Evolutionary conservation across 2,329 filamentous ascomycete genomes (phyloP), one percentile per base, ranked within the genome.

Genomic region (Huntiella bhutanensis): DNA sequence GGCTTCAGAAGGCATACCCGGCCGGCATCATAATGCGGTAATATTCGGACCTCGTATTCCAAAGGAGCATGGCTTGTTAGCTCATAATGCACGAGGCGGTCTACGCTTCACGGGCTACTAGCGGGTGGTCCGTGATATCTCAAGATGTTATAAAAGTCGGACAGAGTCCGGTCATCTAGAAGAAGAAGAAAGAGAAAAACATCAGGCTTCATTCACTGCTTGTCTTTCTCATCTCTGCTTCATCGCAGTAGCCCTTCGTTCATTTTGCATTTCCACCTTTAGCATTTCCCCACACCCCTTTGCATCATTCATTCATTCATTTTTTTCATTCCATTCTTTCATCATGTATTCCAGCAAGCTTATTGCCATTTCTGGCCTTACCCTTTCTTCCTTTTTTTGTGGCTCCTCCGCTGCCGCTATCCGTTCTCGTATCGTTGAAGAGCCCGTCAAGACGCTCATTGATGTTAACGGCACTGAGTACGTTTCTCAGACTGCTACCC

Each of bases 311-410:
- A 37, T 22, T 32, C 33, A 42, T 8, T 12, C 13, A 33, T n/a
- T n/a, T 22, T 32, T 13, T 42, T 42, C 32, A 32, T 28, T 13
- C 6, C 15, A 22, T 42, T 12, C 34, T 36, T 36, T 16, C 12
- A 45, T 13, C 11, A 45, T 45, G 43, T 37, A 15, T n/a, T 45
- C 43, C 28, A 15, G 38, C 38, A 45, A 37, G 13, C 15, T 45
- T 10, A 4, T 45, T 28, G 17, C 34, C 7, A 38, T 22, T 17
- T 22, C 34, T 37, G 43, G 43, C 33, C 13, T 45, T 7, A 22
- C 33, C 32, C 19, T 45, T 32, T 17, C 15, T 4, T 37, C 43
- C 7, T 10, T 45, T 3, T 19, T 45, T 12, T 10, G 16, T 19
- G 8, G 5, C 16, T 12, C 19, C 22, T 13, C 40, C 12, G 22